Conservation (phyloP, 2,329 filamentous ascomycete genomes). For the Emmonsia crescens region DNA sequence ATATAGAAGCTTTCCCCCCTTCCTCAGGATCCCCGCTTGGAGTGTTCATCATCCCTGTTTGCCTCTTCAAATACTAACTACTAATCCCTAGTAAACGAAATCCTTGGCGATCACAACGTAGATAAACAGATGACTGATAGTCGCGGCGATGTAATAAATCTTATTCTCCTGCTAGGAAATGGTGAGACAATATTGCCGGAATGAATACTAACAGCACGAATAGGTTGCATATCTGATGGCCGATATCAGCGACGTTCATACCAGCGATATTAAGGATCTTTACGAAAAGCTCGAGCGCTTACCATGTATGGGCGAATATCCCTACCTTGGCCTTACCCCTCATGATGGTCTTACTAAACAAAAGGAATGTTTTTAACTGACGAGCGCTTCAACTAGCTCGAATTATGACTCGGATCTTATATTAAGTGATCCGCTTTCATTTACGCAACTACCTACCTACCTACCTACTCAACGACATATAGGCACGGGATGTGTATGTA, state of each 20-base stretch:
- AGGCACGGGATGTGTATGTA: background rate
- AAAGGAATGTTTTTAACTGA: background rate
- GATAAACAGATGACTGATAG: constrained; percentile 98
- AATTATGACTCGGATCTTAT: constrained; percentile 37
- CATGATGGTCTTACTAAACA: background rate
- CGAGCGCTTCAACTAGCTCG: constrained; percentile 25
- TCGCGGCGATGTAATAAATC: constrained; percentile 61
- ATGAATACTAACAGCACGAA: constrained; percentile 10
- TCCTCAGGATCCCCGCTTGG: background rate
- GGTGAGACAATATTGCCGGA: background rate
- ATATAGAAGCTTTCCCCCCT: constrained; percentile 13
- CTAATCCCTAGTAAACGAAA: constrained; percentile 64
- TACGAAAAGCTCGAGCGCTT: constrained; percentile 72
- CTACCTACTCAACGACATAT: background rate
- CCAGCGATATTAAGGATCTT: constrained; percentile 72
- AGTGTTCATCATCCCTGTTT: background rate
- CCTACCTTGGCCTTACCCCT: background rate
- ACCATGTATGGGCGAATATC: constrained; percentile 50
- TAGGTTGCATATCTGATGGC: constrained; percentile 92
- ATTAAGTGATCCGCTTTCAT: constrained; percentile 19
- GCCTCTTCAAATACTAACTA: constrained; percentile 7
- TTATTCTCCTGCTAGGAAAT: background rate
- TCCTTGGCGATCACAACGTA: constrained; percentile 90
- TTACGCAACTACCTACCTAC: background rate
- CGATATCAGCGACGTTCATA: constrained; percentile 80